phyloP scores from a whole-genome alignment of 2,329 filamentous ascomycete genomes.

The Fusarium pilosicola region DNA sequence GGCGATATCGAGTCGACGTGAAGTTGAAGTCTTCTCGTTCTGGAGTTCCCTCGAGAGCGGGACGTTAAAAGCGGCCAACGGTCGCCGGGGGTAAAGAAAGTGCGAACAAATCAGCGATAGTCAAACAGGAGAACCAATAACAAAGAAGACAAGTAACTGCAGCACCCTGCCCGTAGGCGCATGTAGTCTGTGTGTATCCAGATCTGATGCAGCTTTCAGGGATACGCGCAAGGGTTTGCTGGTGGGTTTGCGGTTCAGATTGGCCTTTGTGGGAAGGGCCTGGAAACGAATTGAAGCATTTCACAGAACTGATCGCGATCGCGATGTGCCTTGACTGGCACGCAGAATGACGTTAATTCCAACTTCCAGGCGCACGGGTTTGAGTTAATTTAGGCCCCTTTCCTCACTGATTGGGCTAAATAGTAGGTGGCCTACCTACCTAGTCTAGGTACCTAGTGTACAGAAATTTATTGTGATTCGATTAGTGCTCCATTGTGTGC shows the following conservation, averaged over 20 bases:
- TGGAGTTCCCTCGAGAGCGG: neutral
- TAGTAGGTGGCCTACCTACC: neutral
- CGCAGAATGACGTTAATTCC: conserved; percentile 25
- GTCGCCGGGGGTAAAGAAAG: conserved; percentile 13
- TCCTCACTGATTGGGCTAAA: conserved; percentile 9
- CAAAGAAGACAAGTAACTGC: neutral
- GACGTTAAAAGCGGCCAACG: conserved; percentile 17
- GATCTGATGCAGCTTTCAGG: conserved; percentile 20
- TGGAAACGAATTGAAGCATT: conserved; percentile 9
- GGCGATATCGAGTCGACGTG: conserved; percentile 21
- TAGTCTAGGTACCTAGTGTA: conserved; percentile 10
- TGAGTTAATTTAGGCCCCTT: conserved; percentile 2
- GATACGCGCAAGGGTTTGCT: conserved; percentile 10
- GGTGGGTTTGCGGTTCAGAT: neutral
- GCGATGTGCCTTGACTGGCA: conserved; percentile 18
- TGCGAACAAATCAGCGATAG: conserved; percentile 22
- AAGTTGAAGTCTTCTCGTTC: conserved; percentile 10
- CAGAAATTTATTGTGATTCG: neutral
- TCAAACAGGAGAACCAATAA: conserved; percentile 15
- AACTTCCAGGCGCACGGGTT: conserved; percentile 25
- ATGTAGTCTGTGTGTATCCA: conserved; percentile 12
- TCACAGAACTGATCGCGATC: conserved; percentile 11
- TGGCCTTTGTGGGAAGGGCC: neutral
- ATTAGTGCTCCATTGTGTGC: neutral
- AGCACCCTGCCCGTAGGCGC: conserved; percentile 13